Percentiles rank a stretch among this genome's conserved stretches.
Conservation (phyloP, 2,329 filamentous ascomycete species). For the Thelonectria blattea region DNA sequence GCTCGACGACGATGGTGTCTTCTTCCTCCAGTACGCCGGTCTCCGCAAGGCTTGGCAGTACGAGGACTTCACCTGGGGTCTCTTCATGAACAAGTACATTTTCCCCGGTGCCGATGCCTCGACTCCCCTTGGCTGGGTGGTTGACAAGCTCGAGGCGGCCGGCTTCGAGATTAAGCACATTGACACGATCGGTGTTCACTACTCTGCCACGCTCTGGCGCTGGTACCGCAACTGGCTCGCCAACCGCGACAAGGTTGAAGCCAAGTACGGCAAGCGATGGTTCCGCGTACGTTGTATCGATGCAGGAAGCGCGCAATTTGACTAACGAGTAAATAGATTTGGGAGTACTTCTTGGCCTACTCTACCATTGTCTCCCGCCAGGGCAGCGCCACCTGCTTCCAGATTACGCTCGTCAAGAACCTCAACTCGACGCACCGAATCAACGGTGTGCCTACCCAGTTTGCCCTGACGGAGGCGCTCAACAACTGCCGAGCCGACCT, state of each 20-base stretch:
- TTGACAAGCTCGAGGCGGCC: slow-evolving; percentile 80
- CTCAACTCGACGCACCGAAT: slow-evolving; percentile 87
- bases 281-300: slow-evolving; percentile 73
- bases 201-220: slow-evolving; percentile 93
- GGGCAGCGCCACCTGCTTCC: slow-evolving; percentile 85
- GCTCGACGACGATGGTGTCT: slow-evolving; percentile 94
- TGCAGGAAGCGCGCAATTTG: neutral
- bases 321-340: slow-evolving; percentile 63
- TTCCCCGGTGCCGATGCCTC: slow-evolving; percentile 97
- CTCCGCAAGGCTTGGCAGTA: slow-evolving; percentile 96
- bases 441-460: slow-evolving; percentile 76
- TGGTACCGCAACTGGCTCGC: slow-evolving; percentile 99
- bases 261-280: slow-evolving; percentile 95
- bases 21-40: slow-evolving; percentile 95
- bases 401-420: slow-evolving; percentile 90
- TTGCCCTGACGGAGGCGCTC: slow-evolving; percentile 69
- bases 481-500: slow-evolving; percentile 44
- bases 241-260: slow-evolving; percentile 89
- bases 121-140: slow-evolving; percentile 86
- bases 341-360: slow-evolving; percentile 90
- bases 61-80: slow-evolving; percentile 95
- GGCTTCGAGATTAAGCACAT: slow-evolving; percentile 80
- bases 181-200: slow-evolving; percentile 95
- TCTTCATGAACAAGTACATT: slow-evolving; percentile 99
- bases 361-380: slow-evolving; percentile 87